Percentiles rank a stretch among this genome's conserved stretches.
These are phyloP conservation scores for Cadophora malorum DNA, from an alignment of 2,329 filamentous ascomycete genomes.

Conservation along the genomic window DNA sequence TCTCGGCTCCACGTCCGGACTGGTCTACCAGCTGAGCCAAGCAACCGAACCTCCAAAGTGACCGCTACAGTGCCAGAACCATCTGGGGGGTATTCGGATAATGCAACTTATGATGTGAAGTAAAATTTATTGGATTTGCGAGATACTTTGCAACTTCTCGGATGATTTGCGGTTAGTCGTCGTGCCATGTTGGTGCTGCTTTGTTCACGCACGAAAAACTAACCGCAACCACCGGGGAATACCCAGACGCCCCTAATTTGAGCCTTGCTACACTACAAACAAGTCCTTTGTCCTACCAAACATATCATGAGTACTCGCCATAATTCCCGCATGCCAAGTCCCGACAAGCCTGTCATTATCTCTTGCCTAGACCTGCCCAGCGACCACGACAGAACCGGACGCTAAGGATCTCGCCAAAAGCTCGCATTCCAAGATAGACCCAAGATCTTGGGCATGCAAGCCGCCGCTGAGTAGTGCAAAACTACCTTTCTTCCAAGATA, in stretches of 20 bases:
- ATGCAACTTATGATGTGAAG: neutral
- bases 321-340: neutral
- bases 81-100: neutral
- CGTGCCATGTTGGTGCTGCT: neutral
- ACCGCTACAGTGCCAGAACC: constrained; percentile 3
- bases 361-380: neutral
- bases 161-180: neutral
- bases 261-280: neutral
- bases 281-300: neutral
- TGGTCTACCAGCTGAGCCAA: constrained; percentile 12
- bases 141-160: too few species aligned
- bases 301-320: neutral
- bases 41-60: neutral
- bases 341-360: neutral
- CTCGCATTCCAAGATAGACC: constrained; percentile 8
- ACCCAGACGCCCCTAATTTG: neutral
- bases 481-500: constrained; percentile 10
- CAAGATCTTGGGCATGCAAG: constrained; percentile 17
- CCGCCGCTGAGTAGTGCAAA: constrained; percentile 11
- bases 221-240: neutral
- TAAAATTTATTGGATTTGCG: neutral
- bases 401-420: neutral
- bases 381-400: neutral
- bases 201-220: neutral
- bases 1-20: constrained; percentile 5